phyloP scores from a whole-genome alignment of 306 rosid species.

The Lotus japonicus region DNA sequence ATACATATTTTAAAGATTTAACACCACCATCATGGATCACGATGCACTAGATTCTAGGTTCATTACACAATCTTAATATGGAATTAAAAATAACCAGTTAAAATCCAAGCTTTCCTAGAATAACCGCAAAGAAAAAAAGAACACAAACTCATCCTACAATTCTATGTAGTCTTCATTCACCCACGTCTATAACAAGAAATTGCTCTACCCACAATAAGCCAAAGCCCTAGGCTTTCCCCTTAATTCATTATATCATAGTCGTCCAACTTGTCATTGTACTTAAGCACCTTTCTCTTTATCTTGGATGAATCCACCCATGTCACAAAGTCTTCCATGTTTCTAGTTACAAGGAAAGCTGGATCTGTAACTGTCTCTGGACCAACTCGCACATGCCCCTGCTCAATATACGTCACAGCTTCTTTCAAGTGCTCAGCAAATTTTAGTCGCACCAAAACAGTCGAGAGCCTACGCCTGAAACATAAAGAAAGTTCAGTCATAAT shows the following conservation, averaged over 20 bases:
- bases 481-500: not conserved
- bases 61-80: too few relatives aligned
- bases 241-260: slow-evolving; percentile 78
- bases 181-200: not conserved
- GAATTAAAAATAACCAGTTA: too few relatives aligned
- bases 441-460: slow-evolving; percentile 69
- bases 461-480: slow-evolving; percentile 62
- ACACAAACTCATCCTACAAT: not conserved
- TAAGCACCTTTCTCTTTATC: slow-evolving; percentile 72
- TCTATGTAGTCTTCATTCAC: not conserved
- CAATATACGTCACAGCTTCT: slow-evolving; percentile 84
- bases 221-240: not conserved
- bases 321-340: slow-evolving; percentile 88
- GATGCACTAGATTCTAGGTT: too few relatives aligned
- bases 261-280: slow-evolving; percentile 83
- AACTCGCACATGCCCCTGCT: slow-evolving; percentile 84
- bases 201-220: not conserved
- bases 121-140: not conserved
- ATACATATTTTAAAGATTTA: too few relatives aligned
- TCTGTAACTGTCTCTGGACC: slow-evolving; percentile 85
- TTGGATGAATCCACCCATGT: slow-evolving; percentile 93
- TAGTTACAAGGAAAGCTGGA: slow-evolving; percentile 83
- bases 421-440: slow-evolving; percentile 77
- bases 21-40: too few relatives aligned
- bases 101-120: not conserved